Evolutionary conservation across 2,329 filamentous ascomycete species (phyloP).

Genomic region (Aspergillus brasiliensis): DNA sequence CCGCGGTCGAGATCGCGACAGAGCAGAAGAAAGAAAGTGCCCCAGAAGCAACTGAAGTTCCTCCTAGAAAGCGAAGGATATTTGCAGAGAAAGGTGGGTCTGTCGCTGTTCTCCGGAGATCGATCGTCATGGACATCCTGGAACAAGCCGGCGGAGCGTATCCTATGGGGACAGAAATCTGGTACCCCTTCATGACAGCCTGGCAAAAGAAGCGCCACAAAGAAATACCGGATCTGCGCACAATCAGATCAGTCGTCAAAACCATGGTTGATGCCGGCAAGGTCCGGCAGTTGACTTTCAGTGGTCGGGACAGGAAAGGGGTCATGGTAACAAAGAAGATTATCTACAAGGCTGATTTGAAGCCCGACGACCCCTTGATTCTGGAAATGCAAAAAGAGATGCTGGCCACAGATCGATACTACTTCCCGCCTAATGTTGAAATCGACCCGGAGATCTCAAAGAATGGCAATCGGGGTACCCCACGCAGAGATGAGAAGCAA

Average conservation of each 20-base stretch:
- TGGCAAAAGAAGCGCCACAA: conserved; percentile 53
- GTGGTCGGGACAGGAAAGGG: conserved; percentile 52
- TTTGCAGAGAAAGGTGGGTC: conserved; percentile 43
- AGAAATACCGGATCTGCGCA: conserved; percentile 54
- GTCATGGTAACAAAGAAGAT: conserved; percentile 54
- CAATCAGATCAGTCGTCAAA: conserved; percentile 54
- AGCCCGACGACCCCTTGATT: conserved; percentile 49
- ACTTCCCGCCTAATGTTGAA: conserved; percentile 48
- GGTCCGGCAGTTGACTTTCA: conserved; percentile 56
- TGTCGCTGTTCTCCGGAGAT: conserved; percentile 48
- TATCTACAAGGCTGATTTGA: conserved; percentile 50
- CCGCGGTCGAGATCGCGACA: neutral
- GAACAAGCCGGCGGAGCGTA: conserved; percentile 58
- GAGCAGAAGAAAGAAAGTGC: neutral
- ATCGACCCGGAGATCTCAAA: conserved; percentile 40
- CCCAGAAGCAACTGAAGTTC: neutral
- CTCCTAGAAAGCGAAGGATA: neutral
- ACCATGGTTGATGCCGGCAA: conserved; percentile 53
- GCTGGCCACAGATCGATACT: conserved; percentile 46
- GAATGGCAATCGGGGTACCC: conserved; percentile 18
- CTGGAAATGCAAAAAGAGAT: conserved; percentile 54
- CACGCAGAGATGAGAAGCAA: conserved; percentile 12
- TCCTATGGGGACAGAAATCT: conserved; percentile 58
- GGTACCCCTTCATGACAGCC: conserved; percentile 54
- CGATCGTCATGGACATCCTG: conserved; percentile 58